These are phyloP conservation scores for Somion occarium DNA, from an alignment of 1,284 basidiomycete genomes.

Conservation along the genomic window DNA sequence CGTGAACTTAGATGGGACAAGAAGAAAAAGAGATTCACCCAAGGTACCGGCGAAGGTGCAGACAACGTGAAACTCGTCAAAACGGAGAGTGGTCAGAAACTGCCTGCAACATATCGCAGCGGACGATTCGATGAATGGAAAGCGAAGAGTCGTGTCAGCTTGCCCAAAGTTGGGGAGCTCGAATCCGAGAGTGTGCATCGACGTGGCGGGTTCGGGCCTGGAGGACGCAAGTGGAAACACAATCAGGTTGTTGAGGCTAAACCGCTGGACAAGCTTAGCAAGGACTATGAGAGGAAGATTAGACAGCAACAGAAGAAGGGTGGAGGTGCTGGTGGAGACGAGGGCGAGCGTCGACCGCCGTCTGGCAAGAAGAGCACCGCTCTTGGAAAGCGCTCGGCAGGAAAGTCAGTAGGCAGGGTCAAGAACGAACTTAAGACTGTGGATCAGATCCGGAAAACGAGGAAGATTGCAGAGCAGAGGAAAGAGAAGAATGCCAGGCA, in stretches of 20 bases:
- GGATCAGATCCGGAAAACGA: conserved; percentile 78
- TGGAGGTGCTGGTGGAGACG: conserved; percentile 24
- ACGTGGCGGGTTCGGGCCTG: conserved; percentile 27
- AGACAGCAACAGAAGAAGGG: conserved; percentile 57
- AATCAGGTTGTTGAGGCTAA: conserved; percentile 57
- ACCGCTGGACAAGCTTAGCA: conserved; percentile 64
- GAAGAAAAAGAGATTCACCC: conserved; percentile 94
- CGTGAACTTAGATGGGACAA: conserved; percentile 85
- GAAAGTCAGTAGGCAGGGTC: conserved; percentile 57
- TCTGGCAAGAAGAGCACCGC: conserved; percentile 25
- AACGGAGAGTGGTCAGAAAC: conserved; percentile 86
- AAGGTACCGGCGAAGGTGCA: conserved; percentile 79
- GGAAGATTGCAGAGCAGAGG: conserved; percentile 57
- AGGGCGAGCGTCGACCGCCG: conserved; percentile 13
- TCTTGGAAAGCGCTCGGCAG: conserved; percentile 41
- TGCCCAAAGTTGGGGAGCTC: conserved; percentile 81
- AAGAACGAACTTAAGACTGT: conserved; percentile 80
- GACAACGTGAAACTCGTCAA: conserved; percentile 95
- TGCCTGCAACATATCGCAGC: conserved; percentile 93
- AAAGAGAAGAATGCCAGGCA: conserved; percentile 76
- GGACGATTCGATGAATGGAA: conserved; percentile 97
- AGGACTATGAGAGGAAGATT: conserved; percentile 67
- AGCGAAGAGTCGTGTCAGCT: conserved; percentile 60
- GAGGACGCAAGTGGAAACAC: conserved; percentile 64
- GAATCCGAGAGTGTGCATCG: conserved; percentile 45